A percentile compares a stretch with the other conserved stretches of the same genome.
Evolutionary conservation across 331 rosid species (phyloP).

Genomic region (Arachis monticola): DNA sequence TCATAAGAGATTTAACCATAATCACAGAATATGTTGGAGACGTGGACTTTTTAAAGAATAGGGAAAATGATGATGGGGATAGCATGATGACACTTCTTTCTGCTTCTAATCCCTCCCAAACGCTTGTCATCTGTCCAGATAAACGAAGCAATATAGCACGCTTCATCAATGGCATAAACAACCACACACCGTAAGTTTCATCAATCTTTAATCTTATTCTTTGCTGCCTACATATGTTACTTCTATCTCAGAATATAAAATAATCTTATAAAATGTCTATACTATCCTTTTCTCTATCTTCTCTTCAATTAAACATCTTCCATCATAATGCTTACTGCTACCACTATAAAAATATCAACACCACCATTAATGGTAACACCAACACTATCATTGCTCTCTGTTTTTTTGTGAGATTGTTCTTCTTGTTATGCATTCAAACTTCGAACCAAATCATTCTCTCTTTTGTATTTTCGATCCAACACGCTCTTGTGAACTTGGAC

Average conservation of each 20-base stretch:
- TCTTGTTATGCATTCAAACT: too few species aligned
- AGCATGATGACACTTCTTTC: slow-evolving; percentile 95
- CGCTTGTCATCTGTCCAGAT: slow-evolving; percentile 92
- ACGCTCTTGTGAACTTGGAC: too few species aligned
- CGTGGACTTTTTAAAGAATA: slow-evolving; percentile 81
- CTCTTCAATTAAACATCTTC: too few species aligned
- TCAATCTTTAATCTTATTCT: not conserved
- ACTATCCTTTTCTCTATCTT: too few species aligned
- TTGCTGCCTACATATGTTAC: not conserved
- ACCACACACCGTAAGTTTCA: slow-evolving; percentile 77
- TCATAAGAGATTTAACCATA: slow-evolving; percentile 76
- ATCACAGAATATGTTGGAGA: slow-evolving; percentile 96
- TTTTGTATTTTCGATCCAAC: too few species aligned
- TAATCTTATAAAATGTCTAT: too few species aligned
- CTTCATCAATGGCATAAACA: slow-evolving; percentile 90
- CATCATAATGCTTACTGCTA: too few species aligned
- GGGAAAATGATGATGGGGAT: slow-evolving; percentile 88
- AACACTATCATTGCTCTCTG: too few species aligned
- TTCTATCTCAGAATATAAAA: not conserved
- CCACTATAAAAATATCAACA: not conserved
- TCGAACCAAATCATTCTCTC: too few species aligned
- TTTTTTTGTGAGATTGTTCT: too few species aligned
- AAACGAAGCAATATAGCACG: slow-evolving; percentile 87
- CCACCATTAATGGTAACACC: too few species aligned
- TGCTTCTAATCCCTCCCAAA: slow-evolving; percentile 66